These are phyloP conservation scores for Magnusiomyces paraingens DNA, from an alignment of 1,139 yeast species.

Conservation along the genomic window DNA sequence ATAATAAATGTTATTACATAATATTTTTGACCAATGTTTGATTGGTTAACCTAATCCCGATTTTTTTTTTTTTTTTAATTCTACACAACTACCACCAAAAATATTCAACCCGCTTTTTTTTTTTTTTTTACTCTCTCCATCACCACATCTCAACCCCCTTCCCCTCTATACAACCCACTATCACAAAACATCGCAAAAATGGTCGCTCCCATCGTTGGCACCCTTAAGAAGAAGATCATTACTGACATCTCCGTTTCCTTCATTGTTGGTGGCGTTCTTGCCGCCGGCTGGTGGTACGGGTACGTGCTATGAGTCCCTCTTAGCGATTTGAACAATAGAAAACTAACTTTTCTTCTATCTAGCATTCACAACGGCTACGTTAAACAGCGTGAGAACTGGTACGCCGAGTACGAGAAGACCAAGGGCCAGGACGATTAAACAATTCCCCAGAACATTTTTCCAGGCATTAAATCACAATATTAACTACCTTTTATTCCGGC, in stretches of 20 bases:
- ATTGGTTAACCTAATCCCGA: slow-evolving; percentile 16
- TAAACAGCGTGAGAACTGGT: slow-evolving; percentile 76
- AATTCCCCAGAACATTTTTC: too few species aligned
- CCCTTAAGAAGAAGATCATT: slow-evolving; percentile 73
- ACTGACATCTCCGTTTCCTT: slow-evolving; percentile 69
- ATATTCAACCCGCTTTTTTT: slow-evolving; percentile 1
- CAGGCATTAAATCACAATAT: too few species aligned
- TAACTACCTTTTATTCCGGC: too few species aligned
- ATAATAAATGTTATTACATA: not conserved
- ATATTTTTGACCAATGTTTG: slow-evolving; percentile 11
- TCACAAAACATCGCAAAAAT: slow-evolving; percentile 43
- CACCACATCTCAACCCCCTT: slow-evolving; percentile 4
- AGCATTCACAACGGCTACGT: slow-evolving; percentile 62
- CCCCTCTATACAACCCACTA: not conserved
- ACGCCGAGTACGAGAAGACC: slow-evolving; percentile 70
- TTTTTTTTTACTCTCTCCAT: slow-evolving; percentile 3
- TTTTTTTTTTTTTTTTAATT: too few species aligned
- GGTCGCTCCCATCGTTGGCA: slow-evolving; percentile 84
- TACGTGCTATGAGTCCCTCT: slow-evolving; percentile 8
- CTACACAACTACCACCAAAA: not conserved
- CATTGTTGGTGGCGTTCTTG: slow-evolving; percentile 47
- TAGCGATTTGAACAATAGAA: not conserved
- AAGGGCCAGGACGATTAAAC: slow-evolving; percentile 51
- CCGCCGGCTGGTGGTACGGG: slow-evolving; percentile 63
- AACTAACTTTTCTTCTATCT: slow-evolving; percentile 18